Conservation (phyloP, 148 eudicot species). For the Euryodendron excelsum region DNA sequence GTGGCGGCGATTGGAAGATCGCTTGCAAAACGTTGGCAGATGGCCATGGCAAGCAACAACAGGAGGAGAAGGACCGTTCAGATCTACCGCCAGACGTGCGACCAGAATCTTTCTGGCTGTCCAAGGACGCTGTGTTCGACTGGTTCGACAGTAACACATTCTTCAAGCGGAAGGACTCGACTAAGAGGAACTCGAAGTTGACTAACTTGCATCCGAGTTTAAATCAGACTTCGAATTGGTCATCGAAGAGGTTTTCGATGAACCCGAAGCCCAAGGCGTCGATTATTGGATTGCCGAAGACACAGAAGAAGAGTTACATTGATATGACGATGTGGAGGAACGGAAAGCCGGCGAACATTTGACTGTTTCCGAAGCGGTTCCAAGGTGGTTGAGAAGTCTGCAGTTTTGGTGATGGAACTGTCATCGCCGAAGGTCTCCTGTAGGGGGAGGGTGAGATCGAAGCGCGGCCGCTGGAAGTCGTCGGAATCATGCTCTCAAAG, state of each 20-base stretch:
- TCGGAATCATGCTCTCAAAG: too few species aligned
- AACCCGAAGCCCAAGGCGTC: constrained; percentile 39
- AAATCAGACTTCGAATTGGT: constrained; percentile 21
- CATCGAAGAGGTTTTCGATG: constrained; percentile 40
- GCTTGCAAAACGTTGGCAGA: constrained; percentile 40
- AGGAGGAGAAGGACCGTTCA: neutral
- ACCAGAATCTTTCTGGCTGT: constrained; percentile 65
- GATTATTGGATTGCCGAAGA: constrained; percentile 53
- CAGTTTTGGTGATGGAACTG: constrained; percentile 44
- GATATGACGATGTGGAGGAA: constrained; percentile 31
- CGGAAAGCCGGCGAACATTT: constrained; percentile 31
- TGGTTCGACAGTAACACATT: constrained; percentile 68
- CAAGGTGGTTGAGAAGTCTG: constrained; percentile 29
- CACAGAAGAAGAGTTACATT: constrained; percentile 41
- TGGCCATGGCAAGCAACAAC: constrained; percentile 6
- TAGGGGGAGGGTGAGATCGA: constrained; percentile 65
- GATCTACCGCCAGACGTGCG: constrained; percentile 32
- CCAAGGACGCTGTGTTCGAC: constrained; percentile 63
- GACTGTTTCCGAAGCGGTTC: constrained; percentile 60
- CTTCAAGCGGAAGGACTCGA: constrained; percentile 59
- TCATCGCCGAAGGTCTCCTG: constrained; percentile 78
- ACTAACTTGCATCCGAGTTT: constrained; percentile 19
- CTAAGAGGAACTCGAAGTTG: constrained; percentile 32
- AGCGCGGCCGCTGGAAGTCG: constrained; percentile 35
- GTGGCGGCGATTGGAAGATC: constrained; percentile 40